These are phyloP conservation scores for Claviceps digitariae DNA, from an alignment of 2,329 filamentous ascomycete species.

Conservation along the genomic window DNA sequence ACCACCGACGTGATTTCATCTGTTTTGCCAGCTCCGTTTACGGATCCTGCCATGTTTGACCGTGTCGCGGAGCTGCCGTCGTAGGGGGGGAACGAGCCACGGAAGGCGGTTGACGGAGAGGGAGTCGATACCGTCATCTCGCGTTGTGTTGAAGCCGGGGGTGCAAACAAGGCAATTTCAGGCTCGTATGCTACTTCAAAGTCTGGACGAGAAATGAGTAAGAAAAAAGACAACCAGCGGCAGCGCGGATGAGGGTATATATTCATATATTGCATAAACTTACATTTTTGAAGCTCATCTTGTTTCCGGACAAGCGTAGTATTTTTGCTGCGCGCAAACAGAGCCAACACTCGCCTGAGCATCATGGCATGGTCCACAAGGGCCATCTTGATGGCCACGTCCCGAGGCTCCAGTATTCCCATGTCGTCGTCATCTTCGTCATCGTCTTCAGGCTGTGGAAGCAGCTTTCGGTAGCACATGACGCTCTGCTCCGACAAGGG, in stretches of 20 bases:
- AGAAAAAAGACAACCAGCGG: neutral
- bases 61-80: conserved; percentile 20
- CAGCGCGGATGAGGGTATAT: neutral
- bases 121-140: conserved; percentile 26
- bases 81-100: conserved; percentile 30
- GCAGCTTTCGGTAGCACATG: conserved; percentile 59
- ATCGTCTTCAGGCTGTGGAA: conserved; percentile 39
- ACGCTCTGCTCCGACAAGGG: conserved; percentile 63
- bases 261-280: conserved; percentile 21
- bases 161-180: conserved; percentile 50
- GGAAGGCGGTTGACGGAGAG: conserved; percentile 32
- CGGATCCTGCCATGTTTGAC: conserved; percentile 17
- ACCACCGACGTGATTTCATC: conserved; percentile 35
- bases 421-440: conserved; percentile 21
- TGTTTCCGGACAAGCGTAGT: conserved; percentile 41
- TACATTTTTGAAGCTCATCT: conserved; percentile 52
- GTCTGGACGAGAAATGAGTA: conserved; percentile 24
- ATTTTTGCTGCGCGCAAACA: conserved; percentile 51
- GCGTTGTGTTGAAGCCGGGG: conserved; percentile 26
- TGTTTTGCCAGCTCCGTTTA: conserved; percentile 22
- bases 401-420: conserved; percentile 41
- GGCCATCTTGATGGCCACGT: conserved; percentile 71
- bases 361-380: conserved; percentile 81
- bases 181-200: conserved; percentile 50
- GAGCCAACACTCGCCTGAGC: conserved; percentile 66